A percentile compares a stretch with the other conserved stretches of the same genome.
phyloP scores from a whole-genome alignment of 225 moss, liverwort and hornwort species.

The Pseudoscleropodium purum region DNA sequence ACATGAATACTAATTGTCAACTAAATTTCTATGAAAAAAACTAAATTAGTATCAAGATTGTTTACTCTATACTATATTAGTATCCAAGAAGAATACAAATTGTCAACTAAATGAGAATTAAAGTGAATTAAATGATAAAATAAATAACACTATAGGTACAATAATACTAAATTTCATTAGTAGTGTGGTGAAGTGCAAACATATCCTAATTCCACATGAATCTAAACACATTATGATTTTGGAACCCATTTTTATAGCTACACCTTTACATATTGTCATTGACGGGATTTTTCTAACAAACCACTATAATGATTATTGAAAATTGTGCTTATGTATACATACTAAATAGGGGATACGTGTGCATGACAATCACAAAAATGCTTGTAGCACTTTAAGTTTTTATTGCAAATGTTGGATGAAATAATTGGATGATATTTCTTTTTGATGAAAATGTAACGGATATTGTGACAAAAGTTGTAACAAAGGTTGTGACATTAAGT shows the following conservation, averaged over 20 bases:
- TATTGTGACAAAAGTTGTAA: too few relatives aligned
- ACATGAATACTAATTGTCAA: too few relatives aligned
- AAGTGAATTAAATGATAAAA: neutral
- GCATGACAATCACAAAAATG: too few relatives aligned
- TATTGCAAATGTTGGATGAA: accelerated
- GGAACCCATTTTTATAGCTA: neutral
- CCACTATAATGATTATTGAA: accelerated
- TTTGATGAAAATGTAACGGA: too few relatives aligned
- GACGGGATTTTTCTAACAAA: too few relatives aligned
- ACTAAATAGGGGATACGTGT: too few relatives aligned
- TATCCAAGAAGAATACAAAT: neutral
- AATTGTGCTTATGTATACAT: too few relatives aligned
- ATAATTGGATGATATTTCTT: too few relatives aligned
- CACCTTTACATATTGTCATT: neutral
- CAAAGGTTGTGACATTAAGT: too few relatives aligned
- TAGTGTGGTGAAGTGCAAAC: neutral
- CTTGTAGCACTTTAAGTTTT: too few relatives aligned
- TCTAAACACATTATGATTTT: neutral
- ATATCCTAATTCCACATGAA: neutral
- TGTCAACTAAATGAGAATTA: neutral
- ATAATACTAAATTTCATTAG: neutral
- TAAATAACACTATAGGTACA: neutral
- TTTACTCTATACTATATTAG: too few relatives aligned
- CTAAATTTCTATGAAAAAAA: neutral
- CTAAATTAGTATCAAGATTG: too few relatives aligned